Conservation (phyloP, 1,139 yeast species). For the Suhomyces ambrosiae region DNA sequence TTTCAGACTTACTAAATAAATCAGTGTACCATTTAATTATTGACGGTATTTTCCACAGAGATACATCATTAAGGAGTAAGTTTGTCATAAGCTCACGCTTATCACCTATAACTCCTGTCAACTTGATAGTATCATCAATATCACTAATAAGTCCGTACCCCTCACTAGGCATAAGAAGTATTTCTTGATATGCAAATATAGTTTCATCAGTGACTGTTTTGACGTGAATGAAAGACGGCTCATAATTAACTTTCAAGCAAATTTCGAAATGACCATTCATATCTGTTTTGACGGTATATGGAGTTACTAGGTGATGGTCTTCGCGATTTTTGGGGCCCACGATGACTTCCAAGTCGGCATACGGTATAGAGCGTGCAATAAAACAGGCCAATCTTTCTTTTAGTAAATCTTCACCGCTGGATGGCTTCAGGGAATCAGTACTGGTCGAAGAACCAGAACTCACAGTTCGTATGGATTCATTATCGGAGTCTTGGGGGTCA, state of each 20-base stretch:
- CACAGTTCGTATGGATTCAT: constrained; percentile 12
- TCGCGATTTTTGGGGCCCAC: constrained; percentile 44
- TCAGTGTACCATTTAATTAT: constrained; percentile 69
- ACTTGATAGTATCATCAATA: constrained; percentile 90
- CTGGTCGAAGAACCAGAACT: constrained; percentile 10
- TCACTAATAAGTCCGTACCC: constrained; percentile 85
- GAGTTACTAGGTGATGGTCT: constrained; percentile 28
- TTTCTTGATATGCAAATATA: constrained; percentile 48
- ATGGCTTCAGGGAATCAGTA: constrained; percentile 3
- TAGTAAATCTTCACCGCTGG: constrained; percentile 39
- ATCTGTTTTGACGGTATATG: constrained; percentile 49
- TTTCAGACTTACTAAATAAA: constrained; percentile 34
- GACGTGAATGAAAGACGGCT: constrained; percentile 54
- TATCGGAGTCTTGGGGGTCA: constrained; percentile 12
- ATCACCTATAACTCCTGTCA: constrained; percentile 88
- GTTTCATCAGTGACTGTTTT: constrained; percentile 45
- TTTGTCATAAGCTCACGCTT: constrained; percentile 80
- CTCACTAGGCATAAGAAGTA: constrained; percentile 39
- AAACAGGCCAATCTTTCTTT: constrained; percentile 61
- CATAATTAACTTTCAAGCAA: constrained; percentile 51
- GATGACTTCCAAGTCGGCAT: constrained; percentile 51
- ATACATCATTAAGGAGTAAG: constrained; percentile 65
- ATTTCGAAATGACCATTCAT: constrained; percentile 59
- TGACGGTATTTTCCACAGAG: constrained; percentile 70
- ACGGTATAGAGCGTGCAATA: constrained; percentile 59